Evolutionary conservation across 495 filamentous ascomycete genomes (phyloP).

Genomic region (Podospora tetraspora): DNA sequence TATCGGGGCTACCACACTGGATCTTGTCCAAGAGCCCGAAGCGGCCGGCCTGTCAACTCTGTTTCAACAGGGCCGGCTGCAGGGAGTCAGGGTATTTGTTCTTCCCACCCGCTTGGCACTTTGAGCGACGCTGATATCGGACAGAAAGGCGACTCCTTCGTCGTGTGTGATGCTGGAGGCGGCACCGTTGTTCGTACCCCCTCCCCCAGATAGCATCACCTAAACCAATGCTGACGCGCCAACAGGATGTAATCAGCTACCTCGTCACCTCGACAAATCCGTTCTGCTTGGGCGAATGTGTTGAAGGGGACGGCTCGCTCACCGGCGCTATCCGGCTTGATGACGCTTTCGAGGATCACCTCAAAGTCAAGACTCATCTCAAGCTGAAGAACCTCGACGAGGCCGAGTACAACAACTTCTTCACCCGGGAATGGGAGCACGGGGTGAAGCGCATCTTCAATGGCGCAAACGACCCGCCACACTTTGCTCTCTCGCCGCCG

Average conservation of each 20-base stretch:
- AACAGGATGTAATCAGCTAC: slow-evolving; percentile 26
- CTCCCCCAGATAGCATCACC: background rate
- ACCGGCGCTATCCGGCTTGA: slow-evolving; percentile 26
- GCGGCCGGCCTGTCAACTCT: slow-evolving; percentile 23
- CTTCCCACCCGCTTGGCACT: background rate
- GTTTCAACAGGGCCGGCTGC: slow-evolving; percentile 8
- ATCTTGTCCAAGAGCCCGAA: slow-evolving; percentile 25
- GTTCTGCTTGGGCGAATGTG: slow-evolving; percentile 17
- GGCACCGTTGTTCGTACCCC: slow-evolving; percentile 24
- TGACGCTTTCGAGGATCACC: slow-evolving; percentile 19
- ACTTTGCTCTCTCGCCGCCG: slow-evolving; percentile 18
- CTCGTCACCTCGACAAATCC: slow-evolving; percentile 9
- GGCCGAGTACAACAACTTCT: slow-evolving; percentile 15
- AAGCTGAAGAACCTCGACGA: slow-evolving; percentile 12
- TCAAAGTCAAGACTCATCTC: slow-evolving; percentile 16
- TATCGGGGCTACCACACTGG: slow-evolving; percentile 22
- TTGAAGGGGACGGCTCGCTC: slow-evolving; percentile 24
- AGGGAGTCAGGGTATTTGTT: slow-evolving; percentile 7
- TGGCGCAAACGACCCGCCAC: background rate
- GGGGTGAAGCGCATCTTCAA: slow-evolving; percentile 23
- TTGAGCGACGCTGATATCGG: background rate
- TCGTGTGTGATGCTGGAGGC: slow-evolving; percentile 28
- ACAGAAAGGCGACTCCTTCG: slow-evolving; percentile 14
- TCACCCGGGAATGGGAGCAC: slow-evolving; percentile 27
- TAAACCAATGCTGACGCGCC: no score